Evolutionary conservation across 805 yeast genomes (phyloP), one percentile per base, ranked within the genome.

Genomic region (Metschnikowia anglica): DNA sequence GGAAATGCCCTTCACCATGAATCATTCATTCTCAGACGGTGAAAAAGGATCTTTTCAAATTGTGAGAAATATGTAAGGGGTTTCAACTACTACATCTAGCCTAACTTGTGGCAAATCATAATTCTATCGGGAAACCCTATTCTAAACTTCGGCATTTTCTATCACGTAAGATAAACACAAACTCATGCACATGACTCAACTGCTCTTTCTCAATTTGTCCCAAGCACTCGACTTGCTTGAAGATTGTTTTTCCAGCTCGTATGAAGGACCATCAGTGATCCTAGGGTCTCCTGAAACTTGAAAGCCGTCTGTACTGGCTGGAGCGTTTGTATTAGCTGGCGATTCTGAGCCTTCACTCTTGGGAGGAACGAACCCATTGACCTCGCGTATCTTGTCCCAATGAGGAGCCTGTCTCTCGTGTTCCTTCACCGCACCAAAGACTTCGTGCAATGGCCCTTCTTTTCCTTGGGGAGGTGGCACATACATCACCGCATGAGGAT

Each of bases 351-450:
- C 17, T n/a, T 31, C 42, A 6, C 16, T 12, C 18, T 43, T 40
- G 4, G 45, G 26, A 11, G 28, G 20, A 10, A 28, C 49, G 40
- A 59, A 62, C 9, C 61, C 62, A 33, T 65, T 66, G 24, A 55
- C 58, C 19, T 52, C 44, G 28, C 74, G 49, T n/a, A 68, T 60
- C 41, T 60, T 54, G 16, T 64, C 69, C 74, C 74, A 68, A 24
- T 60, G 60, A 1, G 72, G 65, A 1, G 36, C 44, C 23, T 15
- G 27, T 31, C 42, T 42, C 32, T 48, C 48, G 25, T 37, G 53
- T 27, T 49, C 52, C 30, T 37, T 27, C 19, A 37, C 45, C 9
- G 49, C 43, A 12, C 47, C 51, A 35, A 40, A 41, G 16, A 42
- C 38, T 13, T 37, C 37, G 10, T 10, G 32, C 25, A 37, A 37